These are phyloP conservation scores for Terana coerulea DNA, from an alignment of 768 basidiomycete species.

Conservation along the genomic window DNA sequence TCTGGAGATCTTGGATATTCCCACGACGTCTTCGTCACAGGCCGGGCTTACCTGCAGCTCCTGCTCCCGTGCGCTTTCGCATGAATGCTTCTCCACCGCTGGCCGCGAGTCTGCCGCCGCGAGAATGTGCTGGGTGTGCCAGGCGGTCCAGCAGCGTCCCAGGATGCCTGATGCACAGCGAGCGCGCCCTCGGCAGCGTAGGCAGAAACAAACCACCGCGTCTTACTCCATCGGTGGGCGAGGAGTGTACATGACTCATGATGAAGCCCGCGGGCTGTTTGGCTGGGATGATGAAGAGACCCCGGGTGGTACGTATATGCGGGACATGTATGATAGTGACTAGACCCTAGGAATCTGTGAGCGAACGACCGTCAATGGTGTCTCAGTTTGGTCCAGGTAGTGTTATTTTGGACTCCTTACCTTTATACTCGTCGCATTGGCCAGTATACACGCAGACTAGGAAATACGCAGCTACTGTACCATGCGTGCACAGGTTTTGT, in stretches of 20 bases:
- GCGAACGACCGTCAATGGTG: too few species aligned
- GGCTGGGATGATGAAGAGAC: not conserved
- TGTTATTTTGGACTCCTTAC: too few species aligned
- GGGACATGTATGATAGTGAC: constrained; percentile 1
- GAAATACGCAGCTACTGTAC: too few species aligned
- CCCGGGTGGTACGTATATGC: not conserved
- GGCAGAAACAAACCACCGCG: not conserved
- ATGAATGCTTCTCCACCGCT: not conserved
- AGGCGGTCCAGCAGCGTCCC: not conserved
- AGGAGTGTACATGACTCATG: not conserved
- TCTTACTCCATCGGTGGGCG: too few species aligned
- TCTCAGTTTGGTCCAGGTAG: too few species aligned
- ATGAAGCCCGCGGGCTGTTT: not conserved
- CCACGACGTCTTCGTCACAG: not conserved
- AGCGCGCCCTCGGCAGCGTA: not conserved
- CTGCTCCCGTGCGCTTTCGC: not conserved
- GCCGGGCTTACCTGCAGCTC: not conserved
- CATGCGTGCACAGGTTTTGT: too few species aligned
- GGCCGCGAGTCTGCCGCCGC: not conserved
- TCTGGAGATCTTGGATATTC: not conserved
- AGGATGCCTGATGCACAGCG: not conserved
- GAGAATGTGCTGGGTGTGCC: not conserved
- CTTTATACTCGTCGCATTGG: too few species aligned
- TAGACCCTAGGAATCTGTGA: too few species aligned
- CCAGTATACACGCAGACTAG: too few species aligned